These are phyloP conservation scores for Pythium diclinum DNA, from an alignment of 352 stramenopile genomes.

Conservation along the genomic window DNA sequence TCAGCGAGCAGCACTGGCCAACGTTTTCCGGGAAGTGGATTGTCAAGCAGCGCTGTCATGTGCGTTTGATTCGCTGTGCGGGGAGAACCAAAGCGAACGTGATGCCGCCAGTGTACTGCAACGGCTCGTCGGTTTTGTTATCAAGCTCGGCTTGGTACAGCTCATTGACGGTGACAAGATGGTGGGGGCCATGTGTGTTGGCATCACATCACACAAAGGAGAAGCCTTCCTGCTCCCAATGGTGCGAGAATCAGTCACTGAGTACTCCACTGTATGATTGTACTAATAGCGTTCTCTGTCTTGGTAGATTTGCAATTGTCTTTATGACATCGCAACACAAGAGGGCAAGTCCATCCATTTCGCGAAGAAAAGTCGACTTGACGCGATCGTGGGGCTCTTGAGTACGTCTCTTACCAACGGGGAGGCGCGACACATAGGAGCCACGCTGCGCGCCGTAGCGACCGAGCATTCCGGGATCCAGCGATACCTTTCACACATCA, in stretches of 20 bases:
- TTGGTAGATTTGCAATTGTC: slow-evolving; percentile 17
- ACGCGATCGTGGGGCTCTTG: slow-evolving; percentile 15
- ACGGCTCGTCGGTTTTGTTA: slow-evolving; percentile 16
- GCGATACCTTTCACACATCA: slow-evolving; percentile 6
- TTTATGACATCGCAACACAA: slow-evolving; percentile 6
- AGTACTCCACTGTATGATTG: background rate
- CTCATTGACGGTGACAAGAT: slow-evolving; percentile 18
- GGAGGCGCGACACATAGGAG: slow-evolving; percentile 8
- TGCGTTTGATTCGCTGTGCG: slow-evolving; percentile 15
- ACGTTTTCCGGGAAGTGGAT: slow-evolving; percentile 4
- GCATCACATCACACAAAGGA: slow-evolving; percentile 3
- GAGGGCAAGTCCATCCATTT: background rate
- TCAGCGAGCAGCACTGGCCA: background rate
- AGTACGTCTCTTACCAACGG: slow-evolving; percentile 16
- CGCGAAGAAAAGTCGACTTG: slow-evolving; percentile 11
- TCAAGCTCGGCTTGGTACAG: slow-evolving; percentile 15
- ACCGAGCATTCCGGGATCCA: slow-evolving; percentile 12
- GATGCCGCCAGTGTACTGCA: slow-evolving; percentile 15
- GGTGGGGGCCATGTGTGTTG: slow-evolving; percentile 12
- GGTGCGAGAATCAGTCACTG: slow-evolving; percentile 4
- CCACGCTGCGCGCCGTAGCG: background rate
- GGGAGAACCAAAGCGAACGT: background rate
- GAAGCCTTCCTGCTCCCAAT: slow-evolving; percentile 18
- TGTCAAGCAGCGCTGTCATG: slow-evolving; percentile 6
- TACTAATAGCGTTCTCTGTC: background rate